Evolutionary conservation across 169 alveolate genomes (phyloP).

Genomic region (Cryptosporidium andersoni): DNA sequence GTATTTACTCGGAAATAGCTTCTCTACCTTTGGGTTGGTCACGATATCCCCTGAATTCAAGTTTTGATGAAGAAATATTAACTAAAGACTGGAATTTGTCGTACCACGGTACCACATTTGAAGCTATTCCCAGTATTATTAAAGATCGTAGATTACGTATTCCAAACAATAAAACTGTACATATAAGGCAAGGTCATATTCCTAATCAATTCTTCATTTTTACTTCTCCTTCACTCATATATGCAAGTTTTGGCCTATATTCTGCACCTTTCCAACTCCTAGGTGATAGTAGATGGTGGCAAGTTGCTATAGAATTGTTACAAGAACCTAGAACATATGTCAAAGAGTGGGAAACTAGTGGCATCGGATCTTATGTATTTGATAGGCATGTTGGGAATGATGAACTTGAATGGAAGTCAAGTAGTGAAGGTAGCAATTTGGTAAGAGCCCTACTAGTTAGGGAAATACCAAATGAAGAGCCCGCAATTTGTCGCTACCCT

Average conservation of each 20-base stretch:
- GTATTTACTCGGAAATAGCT: neutral
- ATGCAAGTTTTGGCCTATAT: conserved; percentile 72
- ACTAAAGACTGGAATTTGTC: conserved; percentile 54
- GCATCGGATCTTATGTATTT: conserved; percentile 42
- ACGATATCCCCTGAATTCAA: conserved; percentile 45
- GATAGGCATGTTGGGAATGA: conserved; percentile 34
- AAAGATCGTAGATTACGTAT: conserved; percentile 40
- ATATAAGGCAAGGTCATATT: conserved; percentile 68
- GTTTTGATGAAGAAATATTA: conserved; percentile 16
- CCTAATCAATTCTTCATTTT: conserved; percentile 69
- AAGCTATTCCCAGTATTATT: conserved; percentile 47
- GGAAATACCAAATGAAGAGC: conserved; percentile 57
- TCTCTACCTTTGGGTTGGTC: conserved; percentile 65
- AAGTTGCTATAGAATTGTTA: conserved; percentile 57
- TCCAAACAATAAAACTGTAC: conserved; percentile 67
- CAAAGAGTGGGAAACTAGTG: conserved; percentile 71
- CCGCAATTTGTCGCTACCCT: conserved; percentile 64
- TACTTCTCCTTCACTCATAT: conserved; percentile 70
- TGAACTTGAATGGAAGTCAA: conserved; percentile 71
- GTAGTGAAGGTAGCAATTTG: conserved; percentile 21
- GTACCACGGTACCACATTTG: conserved; percentile 68
- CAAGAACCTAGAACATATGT: conserved; percentile 57
- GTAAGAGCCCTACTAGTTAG: conserved; percentile 56
- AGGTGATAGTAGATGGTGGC: conserved; percentile 52
- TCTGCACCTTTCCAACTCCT: conserved; percentile 61